Evolutionary conservation across 768 basidiomycete species (phyloP), one percentile per base, ranked within the genome.

Genomic region (Crucibulum laeve): DNA sequence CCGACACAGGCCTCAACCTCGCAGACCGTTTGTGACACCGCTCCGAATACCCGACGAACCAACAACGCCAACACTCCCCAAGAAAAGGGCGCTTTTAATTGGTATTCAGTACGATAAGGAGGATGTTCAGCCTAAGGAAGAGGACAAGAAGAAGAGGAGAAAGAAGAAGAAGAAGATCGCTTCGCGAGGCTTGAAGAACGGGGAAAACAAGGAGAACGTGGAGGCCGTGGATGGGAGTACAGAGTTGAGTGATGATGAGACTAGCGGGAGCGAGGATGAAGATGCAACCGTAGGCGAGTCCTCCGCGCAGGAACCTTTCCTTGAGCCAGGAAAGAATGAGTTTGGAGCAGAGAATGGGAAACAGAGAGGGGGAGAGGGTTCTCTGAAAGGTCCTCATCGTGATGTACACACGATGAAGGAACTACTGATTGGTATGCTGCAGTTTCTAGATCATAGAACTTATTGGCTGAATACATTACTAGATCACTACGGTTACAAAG

Each of bases 401-500:
- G 35, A 36, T 36, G 35, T 36, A 7, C 35, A 10, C 7, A 17
- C 11, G 7, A 36, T 36, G 35, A 36, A 36, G 35, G 7, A 19
- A 7, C 11, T 36, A 6, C 35, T 36, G 7, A 8, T 36, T 18
- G 35, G 35, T 36, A 11, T 17, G 35, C 35, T 6, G 11, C 35
- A 7, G 7, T 36, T 8, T 19, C 10, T 36, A 6, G 10, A 8
- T 30, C n/a, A 8, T 30, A 30, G 8, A n/a, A n/a, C 8, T 8
- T 30, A 30, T 30, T 8, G n/a, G n/a, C 28, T 30, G 28, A 30
- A 8, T 8, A n/a, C n/a, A 8, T 8, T 30, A 30, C 18, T 36
- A 68, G 65, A 65, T 21, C n/a, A 11, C 4, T 64, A 53, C 37
- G 52, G 49, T 1, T 69, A 68, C 37, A n/a, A 48, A 18, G 43